phyloP scores from a whole-genome alignment of 768 basidiomycete genomes.

The Hygrocybe punicea region DNA sequence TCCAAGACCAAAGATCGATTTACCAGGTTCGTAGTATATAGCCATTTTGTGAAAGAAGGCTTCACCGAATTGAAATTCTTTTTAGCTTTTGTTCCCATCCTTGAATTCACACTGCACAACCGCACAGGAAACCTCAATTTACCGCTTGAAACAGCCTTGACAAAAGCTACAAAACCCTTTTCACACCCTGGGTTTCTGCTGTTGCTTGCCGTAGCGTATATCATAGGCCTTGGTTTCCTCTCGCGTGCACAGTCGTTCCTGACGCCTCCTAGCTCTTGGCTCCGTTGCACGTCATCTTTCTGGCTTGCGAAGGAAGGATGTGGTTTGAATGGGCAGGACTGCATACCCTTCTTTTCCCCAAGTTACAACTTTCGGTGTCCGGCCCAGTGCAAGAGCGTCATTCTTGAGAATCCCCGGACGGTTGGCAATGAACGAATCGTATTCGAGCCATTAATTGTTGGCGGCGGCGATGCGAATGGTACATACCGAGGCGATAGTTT shows the following conservation, averaged over 20 bases:
- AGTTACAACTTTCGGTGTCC: slow-evolving; percentile 79
- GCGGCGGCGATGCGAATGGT: slow-evolving; percentile 68
- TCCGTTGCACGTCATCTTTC: slow-evolving; percentile 66
- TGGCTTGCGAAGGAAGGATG: slow-evolving; percentile 70
- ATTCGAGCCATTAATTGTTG: slow-evolving; percentile 73
- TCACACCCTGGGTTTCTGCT: slow-evolving; percentile 53
- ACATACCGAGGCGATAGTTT: slow-evolving; percentile 86
- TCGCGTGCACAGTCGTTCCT: slow-evolving; percentile 68
- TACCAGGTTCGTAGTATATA: slow-evolving; percentile 40
- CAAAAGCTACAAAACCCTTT: slow-evolving; percentile 50
- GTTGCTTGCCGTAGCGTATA: slow-evolving; percentile 56
- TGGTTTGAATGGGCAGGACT: slow-evolving; percentile 64
- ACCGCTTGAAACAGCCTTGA: slow-evolving; percentile 53
- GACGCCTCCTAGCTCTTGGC: slow-evolving; percentile 59
- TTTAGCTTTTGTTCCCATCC: slow-evolving; percentile 52
- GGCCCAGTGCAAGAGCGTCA: slow-evolving; percentile 59
- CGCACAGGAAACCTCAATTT: slow-evolving; percentile 37
- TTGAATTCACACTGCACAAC: slow-evolving; percentile 47
- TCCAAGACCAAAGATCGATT: slow-evolving; percentile 54
- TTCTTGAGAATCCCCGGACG: slow-evolving; percentile 69
- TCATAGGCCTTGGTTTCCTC: slow-evolving; percentile 71
- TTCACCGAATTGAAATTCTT: slow-evolving; percentile 8
- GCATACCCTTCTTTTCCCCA: slow-evolving; percentile 59
- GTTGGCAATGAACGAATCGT: slow-evolving; percentile 64
- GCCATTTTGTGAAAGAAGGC: background rate